These are phyloP conservation scores for Rosellinia necatrix DNA, from an alignment of 2,329 filamentous ascomycete species.

Conservation along the genomic window DNA sequence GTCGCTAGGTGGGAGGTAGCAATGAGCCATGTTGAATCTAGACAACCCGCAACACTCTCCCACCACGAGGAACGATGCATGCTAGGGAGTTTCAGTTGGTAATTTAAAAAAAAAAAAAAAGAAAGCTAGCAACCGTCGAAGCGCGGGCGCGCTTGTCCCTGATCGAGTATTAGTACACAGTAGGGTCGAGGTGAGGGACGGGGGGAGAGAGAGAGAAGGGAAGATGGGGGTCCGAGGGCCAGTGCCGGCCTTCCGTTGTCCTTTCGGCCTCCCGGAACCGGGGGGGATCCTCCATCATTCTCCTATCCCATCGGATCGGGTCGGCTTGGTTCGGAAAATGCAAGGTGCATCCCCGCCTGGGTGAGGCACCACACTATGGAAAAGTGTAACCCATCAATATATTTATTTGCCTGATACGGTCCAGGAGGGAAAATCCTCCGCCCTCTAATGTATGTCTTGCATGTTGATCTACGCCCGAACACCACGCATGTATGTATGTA, in stretches of 20 bases:
- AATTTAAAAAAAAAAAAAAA: no score
- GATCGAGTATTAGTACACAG: no score
- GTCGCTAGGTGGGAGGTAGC: no score
- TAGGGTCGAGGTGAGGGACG: no score
- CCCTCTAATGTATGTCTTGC: neutral
- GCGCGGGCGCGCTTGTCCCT: neutral
- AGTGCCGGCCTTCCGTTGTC: neutral
- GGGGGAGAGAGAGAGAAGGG: no score
- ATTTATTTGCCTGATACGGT: neutral
- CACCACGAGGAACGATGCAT: no score
- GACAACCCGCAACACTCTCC: no score
- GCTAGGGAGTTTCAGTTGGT: no score
- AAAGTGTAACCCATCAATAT: neutral
- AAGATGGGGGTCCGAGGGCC: no score
- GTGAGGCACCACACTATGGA: neutral
- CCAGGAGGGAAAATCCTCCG: neutral
- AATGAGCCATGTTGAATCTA: no score
- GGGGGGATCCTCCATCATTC: no score
- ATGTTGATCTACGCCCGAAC: neutral
- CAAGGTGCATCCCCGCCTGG: neutral
- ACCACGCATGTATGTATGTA: no score
- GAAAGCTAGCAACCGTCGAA: neutral
- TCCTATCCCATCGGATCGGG: neutral
- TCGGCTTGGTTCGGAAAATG: neutral
- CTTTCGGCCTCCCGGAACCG: neutral